Percentiles rank a stretch among this genome's conserved stretches.
These are phyloP conservation scores for Phaeotremella skinneri DNA, from an alignment of 768 basidiomycete species.

Conservation along the genomic window DNA sequence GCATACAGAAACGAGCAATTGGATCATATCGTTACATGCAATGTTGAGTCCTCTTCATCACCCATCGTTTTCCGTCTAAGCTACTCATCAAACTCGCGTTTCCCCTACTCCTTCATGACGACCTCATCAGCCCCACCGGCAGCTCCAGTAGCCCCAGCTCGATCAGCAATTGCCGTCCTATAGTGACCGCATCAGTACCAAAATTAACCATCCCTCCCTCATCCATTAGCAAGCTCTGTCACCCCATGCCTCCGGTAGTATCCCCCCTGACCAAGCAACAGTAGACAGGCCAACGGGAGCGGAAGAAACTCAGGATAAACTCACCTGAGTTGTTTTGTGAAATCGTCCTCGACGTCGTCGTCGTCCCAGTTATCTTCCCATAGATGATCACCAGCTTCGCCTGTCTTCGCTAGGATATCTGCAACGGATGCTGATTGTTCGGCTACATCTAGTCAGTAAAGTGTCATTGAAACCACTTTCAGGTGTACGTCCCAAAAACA, in stretches of 20 bases:
- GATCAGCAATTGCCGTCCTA: constrained; percentile 42
- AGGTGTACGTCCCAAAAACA: not conserved
- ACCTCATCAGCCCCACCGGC: constrained; percentile 11
- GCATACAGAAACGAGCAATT: no score
- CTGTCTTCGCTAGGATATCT: constrained; percentile 69
- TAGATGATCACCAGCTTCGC: constrained; percentile 79
- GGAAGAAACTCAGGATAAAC: constrained; percentile 40
- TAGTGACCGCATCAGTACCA: not conserved
- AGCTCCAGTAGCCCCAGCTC: constrained; percentile 32
- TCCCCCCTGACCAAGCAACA: no score
- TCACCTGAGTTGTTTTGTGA: constrained; percentile 89
- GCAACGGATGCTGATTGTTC: constrained; percentile 55
- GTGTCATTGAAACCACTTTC: constrained; percentile 1
- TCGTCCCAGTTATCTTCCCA: constrained; percentile 99
- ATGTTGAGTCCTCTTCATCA: not conserved
- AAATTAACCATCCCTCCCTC: not conserved
- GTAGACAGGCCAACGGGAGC: not conserved
- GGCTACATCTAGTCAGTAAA: constrained; percentile 15
- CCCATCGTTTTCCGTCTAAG: not conserved
- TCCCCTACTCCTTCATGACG: constrained; percentile 1
- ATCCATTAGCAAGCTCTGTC: no score
- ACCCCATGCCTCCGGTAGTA: not conserved
- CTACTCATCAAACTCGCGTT: not conserved
- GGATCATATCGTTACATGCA: not conserved
- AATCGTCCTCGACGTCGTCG: constrained; percentile 97